These are phyloP conservation scores for Geosiphon pyriformis DNA, from an alignment of 192 early-diverging fungal genomes.

Conservation along the genomic window DNA sequence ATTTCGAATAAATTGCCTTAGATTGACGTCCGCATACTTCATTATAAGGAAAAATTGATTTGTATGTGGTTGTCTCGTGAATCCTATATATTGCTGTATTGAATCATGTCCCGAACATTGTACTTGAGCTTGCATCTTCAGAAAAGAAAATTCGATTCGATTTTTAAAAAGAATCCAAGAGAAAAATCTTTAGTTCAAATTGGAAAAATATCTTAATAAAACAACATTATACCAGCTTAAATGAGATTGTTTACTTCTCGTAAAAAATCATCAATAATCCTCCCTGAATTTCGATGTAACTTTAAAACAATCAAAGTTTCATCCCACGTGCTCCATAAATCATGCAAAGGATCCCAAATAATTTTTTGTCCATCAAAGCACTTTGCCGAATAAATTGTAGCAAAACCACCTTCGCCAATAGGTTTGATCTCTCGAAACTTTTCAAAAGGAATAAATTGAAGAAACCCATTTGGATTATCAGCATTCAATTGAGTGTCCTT, in stretches of 20 bases:
- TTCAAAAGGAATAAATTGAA: conserved; percentile 19
- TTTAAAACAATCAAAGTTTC: conserved; percentile 5
- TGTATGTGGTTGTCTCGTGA: conserved; percentile 14
- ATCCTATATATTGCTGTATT: conserved; percentile 10
- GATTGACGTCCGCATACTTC: conserved; percentile 33
- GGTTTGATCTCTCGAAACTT: conserved; percentile 4
- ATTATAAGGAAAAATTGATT: conserved; percentile 37
- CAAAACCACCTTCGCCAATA: background rate
- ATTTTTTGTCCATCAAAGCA: conserved; percentile 10
- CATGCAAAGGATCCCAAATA: conserved; percentile 1
- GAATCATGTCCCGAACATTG: conserved; percentile 5
- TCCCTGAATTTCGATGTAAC: conserved; percentile 8
- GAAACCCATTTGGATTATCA: background rate
- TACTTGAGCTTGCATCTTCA: background rate
- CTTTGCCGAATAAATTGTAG: background rate
- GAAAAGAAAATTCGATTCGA: background rate
- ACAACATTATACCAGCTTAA: background rate
- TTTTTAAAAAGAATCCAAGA: background rate
- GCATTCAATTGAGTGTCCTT: conserved; percentile 5
- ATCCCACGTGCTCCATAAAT: conserved; percentile 5
- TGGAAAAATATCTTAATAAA: background rate
- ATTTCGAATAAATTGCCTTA: conserved; percentile 31
- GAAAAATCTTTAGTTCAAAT: background rate
- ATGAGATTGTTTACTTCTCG: background rate
- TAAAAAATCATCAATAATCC: background rate